Evolutionary conservation across 371 early-diverging fungal species (phyloP), one percentile per base, ranked within the genome.

Genomic region (Zychaea mexicana): DNA sequence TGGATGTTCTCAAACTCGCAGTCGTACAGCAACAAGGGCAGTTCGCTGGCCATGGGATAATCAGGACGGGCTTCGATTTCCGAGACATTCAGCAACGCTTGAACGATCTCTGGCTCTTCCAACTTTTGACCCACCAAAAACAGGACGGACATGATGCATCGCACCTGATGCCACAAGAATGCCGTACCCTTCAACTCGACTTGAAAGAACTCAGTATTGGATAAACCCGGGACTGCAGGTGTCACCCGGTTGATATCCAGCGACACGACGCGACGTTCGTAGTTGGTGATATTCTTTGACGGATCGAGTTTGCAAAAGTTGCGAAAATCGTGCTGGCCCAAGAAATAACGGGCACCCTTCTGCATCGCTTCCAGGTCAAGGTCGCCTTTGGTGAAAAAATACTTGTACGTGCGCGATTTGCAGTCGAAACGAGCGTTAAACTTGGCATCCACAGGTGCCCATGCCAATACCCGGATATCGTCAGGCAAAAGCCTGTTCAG

Each of bases 121-220:
- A 67, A 64, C 22, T 63, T 74, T 73, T 77, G 77, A 5, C 98
- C 98, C 4, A 97, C 87, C 36, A 92, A 75, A 61, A 96, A 91
- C 38, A 98, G 69, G 9, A 97, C 77, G 0, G 94, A 89, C 91
- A 96, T 94, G 87, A 98, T 96, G 73, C 94, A 96, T 39, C 98
- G 91, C 32, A 98, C 96, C 76, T 97, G 98, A 80, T 98, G 98
- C 96, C 96, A 98, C 42, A 98, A 75, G 62, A 98, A 98, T 15
- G 97, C 96, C 0, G 89, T 88, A 19, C 96, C 96, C 19, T 81
- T 78, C 24, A 94, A 72, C 47, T 86, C 82, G 39, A 94, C 73
- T 63, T 88, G 82, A 65, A 87, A 92, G 69, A 89, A 86, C 38
- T 82, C 81, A 15, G 70, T 58, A 22, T 70, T 71, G 9, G 71